Evolutionary conservation across 1,284 basidiomycete species (phyloP), one percentile per base, ranked within the genome.

Genomic region (Kwoniella shivajii): DNA sequence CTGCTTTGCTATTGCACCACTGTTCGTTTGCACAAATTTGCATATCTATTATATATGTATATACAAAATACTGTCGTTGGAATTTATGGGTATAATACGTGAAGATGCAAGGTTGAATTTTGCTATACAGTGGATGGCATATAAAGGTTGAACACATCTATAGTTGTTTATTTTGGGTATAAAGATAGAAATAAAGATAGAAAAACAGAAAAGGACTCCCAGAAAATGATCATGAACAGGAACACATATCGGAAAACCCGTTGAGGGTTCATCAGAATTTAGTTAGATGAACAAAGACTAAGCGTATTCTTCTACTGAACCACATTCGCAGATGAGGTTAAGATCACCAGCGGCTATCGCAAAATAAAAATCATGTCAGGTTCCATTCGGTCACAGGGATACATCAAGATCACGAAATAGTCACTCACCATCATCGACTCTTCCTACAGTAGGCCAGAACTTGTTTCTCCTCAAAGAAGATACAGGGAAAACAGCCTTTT

Each of bases 391-490:
- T 20, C 13, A 4, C 2, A 16, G 13, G 24, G 7, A 14, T 10
- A 11, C 6, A 6, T 11, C 9, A 24, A 6, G 26, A n/a, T 33
- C 22, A 7, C 7, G 46, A 48, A 48, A 9, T 10, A 7, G 31
- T 4, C 18, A 80, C 85, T 73, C 71, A 90, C 88, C 88, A 80
- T 97, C 93, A 72, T 96, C 92, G 50, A 97, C 84, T 53, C 93
- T 84, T 11, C 88, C 88, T 45, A 94, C 89, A 9, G 88, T 84
- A 2, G 93, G 92, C 93, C 93, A 96, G 80, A 96, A 94, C 79
- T 97, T 97, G 81, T 84, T 88, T 75, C 88, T 86, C 50, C 82
- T 81, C 42, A 97, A 82, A 80, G 84, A 88, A 27, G 86, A 81
- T 60, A 90, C 77, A 34, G 93, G 92, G 77, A 89, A 95, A 13